A percentile compares a stretch with the other conserved stretches of the same genome.
These are phyloP conservation scores for Gaultheria prostrata DNA, from an alignment of 148 eudicot genomes.

Conservation along the genomic window DNA sequence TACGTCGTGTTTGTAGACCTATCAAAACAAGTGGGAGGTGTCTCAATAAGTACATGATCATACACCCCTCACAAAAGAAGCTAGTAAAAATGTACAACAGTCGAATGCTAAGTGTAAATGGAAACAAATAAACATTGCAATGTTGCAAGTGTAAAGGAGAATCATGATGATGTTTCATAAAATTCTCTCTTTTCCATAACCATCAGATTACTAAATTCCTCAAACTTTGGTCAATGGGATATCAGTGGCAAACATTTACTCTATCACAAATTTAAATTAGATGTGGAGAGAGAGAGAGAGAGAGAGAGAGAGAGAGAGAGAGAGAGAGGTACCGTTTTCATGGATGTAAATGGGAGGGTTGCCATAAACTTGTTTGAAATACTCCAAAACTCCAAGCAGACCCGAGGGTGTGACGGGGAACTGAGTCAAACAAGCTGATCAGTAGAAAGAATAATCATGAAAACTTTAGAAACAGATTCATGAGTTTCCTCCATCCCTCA, in stretches of 20 bases:
- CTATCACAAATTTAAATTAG: neutral
- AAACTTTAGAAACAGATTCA: neutral
- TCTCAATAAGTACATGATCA: neutral
- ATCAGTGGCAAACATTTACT: constrained; percentile 18
- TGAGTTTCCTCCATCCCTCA: neutral
- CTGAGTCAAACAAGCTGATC: constrained; percentile 17
- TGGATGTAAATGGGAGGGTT: constrained; percentile 49
- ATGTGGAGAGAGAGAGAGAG: constrained; percentile 26
- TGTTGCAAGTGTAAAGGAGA: neutral
- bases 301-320: constrained; percentile 19
- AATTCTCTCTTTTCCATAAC: neutral
- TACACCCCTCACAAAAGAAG: neutral
- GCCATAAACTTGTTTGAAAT: constrained; percentile 42
- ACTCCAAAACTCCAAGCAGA: constrained; percentile 32
- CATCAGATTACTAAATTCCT: neutral
- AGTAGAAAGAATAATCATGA: neutral
- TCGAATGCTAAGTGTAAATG: neutral
- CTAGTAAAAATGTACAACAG: neutral
- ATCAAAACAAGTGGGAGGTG: neutral
- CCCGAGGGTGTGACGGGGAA: constrained; percentile 32
- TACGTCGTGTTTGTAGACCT: constrained; percentile 35
- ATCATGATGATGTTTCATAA: neutral
- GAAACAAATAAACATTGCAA: neutral
- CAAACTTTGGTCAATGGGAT: neutral
- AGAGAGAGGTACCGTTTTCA: constrained; percentile 41